These are phyloP conservation scores for Iris pallida DNA, from an alignment of 116 monocot species.

Conservation along the genomic window DNA sequence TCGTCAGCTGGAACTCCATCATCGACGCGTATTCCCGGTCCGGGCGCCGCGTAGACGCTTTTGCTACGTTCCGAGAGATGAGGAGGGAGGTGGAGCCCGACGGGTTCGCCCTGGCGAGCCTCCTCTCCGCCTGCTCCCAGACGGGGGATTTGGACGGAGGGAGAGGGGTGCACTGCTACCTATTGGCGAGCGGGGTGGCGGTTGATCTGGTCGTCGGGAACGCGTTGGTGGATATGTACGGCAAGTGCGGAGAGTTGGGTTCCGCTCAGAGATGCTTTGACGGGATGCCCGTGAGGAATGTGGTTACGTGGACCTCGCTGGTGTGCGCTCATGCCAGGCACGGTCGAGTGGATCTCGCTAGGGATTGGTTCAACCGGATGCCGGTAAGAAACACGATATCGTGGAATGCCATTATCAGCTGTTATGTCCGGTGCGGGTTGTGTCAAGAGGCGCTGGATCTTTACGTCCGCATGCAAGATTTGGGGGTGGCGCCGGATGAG, in stretches of 20 bases:
- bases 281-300: slow-evolving; percentile 36
- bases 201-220: slow-evolving; percentile 46
- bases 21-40: slow-evolving; percentile 43
- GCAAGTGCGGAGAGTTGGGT: slow-evolving; percentile 43
- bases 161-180: slow-evolving; percentile 25
- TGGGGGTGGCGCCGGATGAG: slow-evolving; percentile 37
- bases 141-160: slow-evolving; percentile 20
- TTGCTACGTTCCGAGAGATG: slow-evolving; percentile 31
- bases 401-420: slow-evolving; percentile 61
- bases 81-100: slow-evolving; percentile 32
- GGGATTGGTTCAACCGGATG: slow-evolving; percentile 42
- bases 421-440: slow-evolving; percentile 30
- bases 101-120: slow-evolving; percentile 40
- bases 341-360: slow-evolving; percentile 33
- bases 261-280: slow-evolving; percentile 33
- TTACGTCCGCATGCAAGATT: slow-evolving; percentile 30
- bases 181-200: slow-evolving; percentile 12
- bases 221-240: slow-evolving; percentile 64
- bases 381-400: slow-evolving; percentile 35
- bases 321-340: slow-evolving; percentile 36
- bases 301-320: slow-evolving; percentile 53
- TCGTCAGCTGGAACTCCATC: slow-evolving; percentile 64
- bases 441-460: slow-evolving; percentile 30
- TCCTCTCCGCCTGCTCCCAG: slow-evolving; percentile 40
- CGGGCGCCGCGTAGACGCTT: slow-evolving; percentile 25